Evolutionary conservation across 768 basidiomycete genomes (phyloP).

Genomic region (Suillus subluteus): DNA sequence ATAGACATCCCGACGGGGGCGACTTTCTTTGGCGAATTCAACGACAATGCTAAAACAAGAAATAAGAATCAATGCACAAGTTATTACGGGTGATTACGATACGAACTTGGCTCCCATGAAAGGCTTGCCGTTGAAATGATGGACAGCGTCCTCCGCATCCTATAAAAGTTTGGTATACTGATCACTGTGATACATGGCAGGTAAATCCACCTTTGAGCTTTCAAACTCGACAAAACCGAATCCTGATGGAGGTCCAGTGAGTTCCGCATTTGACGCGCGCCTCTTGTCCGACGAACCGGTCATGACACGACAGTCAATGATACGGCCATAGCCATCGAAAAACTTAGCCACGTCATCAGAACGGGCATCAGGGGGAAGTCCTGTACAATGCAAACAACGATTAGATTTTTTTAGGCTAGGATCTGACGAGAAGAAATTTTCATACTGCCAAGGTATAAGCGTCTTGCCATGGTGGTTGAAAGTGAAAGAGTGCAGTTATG

Average conservation of each 20-base stretch:
- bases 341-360: conserved; percentile 85
- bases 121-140: conserved; percentile 82
- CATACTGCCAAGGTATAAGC: conserved; percentile 86
- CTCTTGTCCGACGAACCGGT: conserved; percentile 61
- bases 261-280: conserved; percentile 18
- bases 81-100: not conserved
- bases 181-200: conserved; percentile 10
- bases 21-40: conserved; percentile 93
- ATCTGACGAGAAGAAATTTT: conserved; percentile 18
- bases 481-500: conserved; percentile 30
- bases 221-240: conserved; percentile 99
- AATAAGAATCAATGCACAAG: conserved; percentile 4
- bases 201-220: conserved; percentile 59
- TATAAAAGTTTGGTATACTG: conserved; percentile 35
- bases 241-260: conserved; percentile 48
- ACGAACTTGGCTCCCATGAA: conserved; percentile 88
- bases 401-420: conserved; percentile 4
- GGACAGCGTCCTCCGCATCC: conserved; percentile 95
- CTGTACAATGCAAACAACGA: conserved; percentile 39
- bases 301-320: conserved; percentile 93
- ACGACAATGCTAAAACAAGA: conserved; percentile 76
- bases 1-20: conserved; percentile 78
- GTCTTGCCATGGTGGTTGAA: conserved; percentile 67
- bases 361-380: conserved; percentile 82
- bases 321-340: conserved; percentile 89